Evolutionary conservation across 352 stramenopile genomes (phyloP).

Genomic region (Phytophthora hibernalis): DNA sequence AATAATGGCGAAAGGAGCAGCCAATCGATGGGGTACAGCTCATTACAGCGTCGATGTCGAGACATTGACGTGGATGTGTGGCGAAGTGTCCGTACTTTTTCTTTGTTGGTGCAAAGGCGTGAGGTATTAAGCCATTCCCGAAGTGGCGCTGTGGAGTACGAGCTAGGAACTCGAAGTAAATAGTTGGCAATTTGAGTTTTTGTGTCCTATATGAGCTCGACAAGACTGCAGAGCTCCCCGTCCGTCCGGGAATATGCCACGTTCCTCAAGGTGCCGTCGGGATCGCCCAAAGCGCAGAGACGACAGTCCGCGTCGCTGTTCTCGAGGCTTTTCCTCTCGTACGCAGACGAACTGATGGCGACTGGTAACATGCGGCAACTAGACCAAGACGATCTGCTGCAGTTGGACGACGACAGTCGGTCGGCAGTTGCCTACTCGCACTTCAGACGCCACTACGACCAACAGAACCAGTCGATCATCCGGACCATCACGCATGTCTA

Average conservation of each 20-base stretch:
- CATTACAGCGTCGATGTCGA: too few relatives aligned
- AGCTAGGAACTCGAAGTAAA: too few relatives aligned
- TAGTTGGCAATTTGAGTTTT: too few relatives aligned
- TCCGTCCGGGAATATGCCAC: slow-evolving; percentile 16
- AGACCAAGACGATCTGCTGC: slow-evolving; percentile 46
- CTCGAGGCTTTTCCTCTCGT: slow-evolving; percentile 46
- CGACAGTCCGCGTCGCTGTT: slow-evolving; percentile 14
- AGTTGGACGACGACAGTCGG: slow-evolving; percentile 32
- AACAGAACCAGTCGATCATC: slow-evolving; percentile 24
- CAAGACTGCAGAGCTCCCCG: neutral
- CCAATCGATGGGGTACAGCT: too few relatives aligned
- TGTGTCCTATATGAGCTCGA: too few relatives aligned
- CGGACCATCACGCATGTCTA: slow-evolving; percentile 33
- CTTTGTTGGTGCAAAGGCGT: too few relatives aligned
- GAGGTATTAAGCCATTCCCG: too few relatives aligned
- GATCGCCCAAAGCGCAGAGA: neutral
- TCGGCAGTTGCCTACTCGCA: slow-evolving; percentile 21
- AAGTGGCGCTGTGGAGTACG: too few relatives aligned
- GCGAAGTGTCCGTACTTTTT: too few relatives aligned
- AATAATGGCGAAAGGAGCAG: too few relatives aligned
- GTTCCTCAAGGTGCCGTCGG: slow-evolving; percentile 8
- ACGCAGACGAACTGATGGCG: slow-evolving; percentile 44
- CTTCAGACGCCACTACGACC: slow-evolving; percentile 27
- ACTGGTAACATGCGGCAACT: slow-evolving; percentile 49
- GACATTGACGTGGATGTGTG: too few relatives aligned